These are phyloP conservation scores for Oryza meyeriana DNA, from an alignment of 176 grass and related monocot genomes.

Conservation along the genomic window DNA sequence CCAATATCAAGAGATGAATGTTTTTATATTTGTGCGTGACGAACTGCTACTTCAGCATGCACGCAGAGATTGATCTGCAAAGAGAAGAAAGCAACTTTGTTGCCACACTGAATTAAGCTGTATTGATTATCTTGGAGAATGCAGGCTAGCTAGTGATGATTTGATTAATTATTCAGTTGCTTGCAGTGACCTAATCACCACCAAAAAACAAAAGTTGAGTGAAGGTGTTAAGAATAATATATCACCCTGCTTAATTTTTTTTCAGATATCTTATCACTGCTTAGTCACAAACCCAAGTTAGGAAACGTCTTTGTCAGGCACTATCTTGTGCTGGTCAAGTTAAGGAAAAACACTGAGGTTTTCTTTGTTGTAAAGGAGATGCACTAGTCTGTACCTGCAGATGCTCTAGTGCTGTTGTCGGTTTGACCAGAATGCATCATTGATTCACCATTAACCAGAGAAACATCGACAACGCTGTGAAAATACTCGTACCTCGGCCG, in stretches of 20 bases:
- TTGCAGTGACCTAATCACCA: slow-evolving; percentile 13
- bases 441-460: not conserved
- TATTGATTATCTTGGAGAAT: slow-evolving; percentile 23
- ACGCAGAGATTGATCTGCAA: not conserved
- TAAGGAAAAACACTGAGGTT: slow-evolving; percentile 39
- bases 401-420: slow-evolving; percentile 2
- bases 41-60: slow-evolving; percentile 1
- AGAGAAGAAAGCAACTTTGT: slow-evolving; percentile 23
- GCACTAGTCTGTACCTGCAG: slow-evolving; percentile 22
- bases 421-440: not conserved
- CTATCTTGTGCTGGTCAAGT: slow-evolving; percentile 31
- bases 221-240: slow-evolving; percentile 8
- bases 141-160: slow-evolving; percentile 7
- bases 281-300: slow-evolving; percentile 24
- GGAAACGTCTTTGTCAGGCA: slow-evolving; percentile 29
- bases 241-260: not conserved
- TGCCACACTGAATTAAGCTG: slow-evolving; percentile 6
- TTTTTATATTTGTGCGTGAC: not conserved
- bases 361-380: slow-evolving; percentile 30
- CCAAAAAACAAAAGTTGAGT: not conserved
- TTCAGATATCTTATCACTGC: not conserved
- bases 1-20: not conserved
- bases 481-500: not conserved
- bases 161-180: not conserved
- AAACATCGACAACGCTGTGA: not conserved